phyloP scores from a whole-genome alignment of 2,329 filamentous ascomycete species.

The Epicoccum sorghinum region DNA sequence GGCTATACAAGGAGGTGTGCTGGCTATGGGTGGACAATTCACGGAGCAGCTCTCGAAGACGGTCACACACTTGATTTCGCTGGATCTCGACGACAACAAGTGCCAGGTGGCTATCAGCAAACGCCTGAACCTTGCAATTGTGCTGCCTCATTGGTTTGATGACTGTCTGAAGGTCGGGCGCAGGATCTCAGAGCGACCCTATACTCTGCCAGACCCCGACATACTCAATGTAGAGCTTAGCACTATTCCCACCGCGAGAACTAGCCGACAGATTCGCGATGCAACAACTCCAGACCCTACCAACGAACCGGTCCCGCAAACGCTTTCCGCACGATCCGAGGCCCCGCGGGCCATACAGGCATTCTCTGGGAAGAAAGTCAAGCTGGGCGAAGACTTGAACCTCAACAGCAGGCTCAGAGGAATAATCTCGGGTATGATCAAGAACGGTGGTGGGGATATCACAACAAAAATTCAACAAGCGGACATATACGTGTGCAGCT shows the following conservation, averaged over 20 bases:
- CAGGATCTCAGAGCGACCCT: slow-evolving; percentile 86
- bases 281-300: slow-evolving; percentile 42
- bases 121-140: slow-evolving; percentile 75
- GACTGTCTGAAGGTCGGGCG: slow-evolving; percentile 93
- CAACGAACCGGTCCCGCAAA: slow-evolving; percentile 28
- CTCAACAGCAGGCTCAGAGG: slow-evolving; percentile 70
- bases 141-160: slow-evolving; percentile 97
- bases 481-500: slow-evolving; percentile 86
- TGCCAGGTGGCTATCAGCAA: slow-evolving; percentile 68
- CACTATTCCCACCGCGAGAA: slow-evolving; percentile 55
- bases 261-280: slow-evolving; percentile 44
- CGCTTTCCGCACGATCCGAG: slow-evolving; percentile 27
- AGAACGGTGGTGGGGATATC: slow-evolving; percentile 71
- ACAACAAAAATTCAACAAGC: slow-evolving; percentile 70
- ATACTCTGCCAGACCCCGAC: slow-evolving; percentile 83
- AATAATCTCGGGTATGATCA: slow-evolving; percentile 74
- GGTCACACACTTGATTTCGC: slow-evolving; percentile 87
- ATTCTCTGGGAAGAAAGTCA: slow-evolving; percentile 77
- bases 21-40: slow-evolving; percentile 87
- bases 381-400: slow-evolving; percentile 76
- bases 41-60: slow-evolving; percentile 71
- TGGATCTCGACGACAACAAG: slow-evolving; percentile 76
- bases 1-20: slow-evolving; percentile 85
- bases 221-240: slow-evolving; percentile 60
- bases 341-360: slow-evolving; percentile 57